Conservation (phyloP, 192 early-diverging fungal genomes). For the Dimargaris cristalligena region DNA sequence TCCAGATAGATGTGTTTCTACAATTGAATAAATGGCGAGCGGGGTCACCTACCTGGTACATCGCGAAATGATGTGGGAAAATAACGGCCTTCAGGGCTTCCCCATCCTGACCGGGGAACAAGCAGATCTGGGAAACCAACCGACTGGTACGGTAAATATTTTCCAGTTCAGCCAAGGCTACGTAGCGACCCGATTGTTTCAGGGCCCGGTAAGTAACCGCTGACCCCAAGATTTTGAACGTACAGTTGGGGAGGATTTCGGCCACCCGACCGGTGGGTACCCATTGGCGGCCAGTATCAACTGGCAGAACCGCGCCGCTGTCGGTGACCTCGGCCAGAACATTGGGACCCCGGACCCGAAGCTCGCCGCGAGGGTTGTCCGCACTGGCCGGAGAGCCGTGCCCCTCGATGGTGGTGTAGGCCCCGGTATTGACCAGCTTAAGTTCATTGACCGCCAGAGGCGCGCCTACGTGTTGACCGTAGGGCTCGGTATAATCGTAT, state of each 20-base stretch:
- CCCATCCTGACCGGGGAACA: background rate
- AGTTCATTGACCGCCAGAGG: slow-evolving; percentile 29
- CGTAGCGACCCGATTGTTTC: background rate
- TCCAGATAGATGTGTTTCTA: no score
- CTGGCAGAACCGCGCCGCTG: background rate
- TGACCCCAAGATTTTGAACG: background rate
- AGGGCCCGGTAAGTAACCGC: background rate
- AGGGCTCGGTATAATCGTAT: slow-evolving; percentile 26
- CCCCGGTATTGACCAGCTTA: slow-evolving; percentile 15
- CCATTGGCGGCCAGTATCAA: no score
- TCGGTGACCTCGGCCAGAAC: slow-evolving; percentile 1
- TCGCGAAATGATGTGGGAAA: background rate
- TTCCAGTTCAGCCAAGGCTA: background rate
- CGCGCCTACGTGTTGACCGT: slow-evolving; percentile 25
- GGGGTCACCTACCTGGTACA: no score
- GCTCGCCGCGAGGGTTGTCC: slow-evolving; percentile 20
- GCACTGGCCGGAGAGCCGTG: background rate
- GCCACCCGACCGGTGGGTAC: background rate
- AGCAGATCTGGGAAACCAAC: slow-evolving; percentile 2
- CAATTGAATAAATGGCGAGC: no score
- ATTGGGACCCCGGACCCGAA: slow-evolving; percentile 23
- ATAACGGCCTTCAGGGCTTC: background rate
- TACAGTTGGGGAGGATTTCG: slow-evolving; percentile 3
- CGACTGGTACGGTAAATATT: slow-evolving; percentile 3
- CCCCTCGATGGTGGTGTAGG: no score